Percentiles rank a stretch among this genome's conserved stretches.
Evolutionary conservation across 441 rosid genomes (phyloP).

Genomic region (Syzygium syzygioides): DNA sequence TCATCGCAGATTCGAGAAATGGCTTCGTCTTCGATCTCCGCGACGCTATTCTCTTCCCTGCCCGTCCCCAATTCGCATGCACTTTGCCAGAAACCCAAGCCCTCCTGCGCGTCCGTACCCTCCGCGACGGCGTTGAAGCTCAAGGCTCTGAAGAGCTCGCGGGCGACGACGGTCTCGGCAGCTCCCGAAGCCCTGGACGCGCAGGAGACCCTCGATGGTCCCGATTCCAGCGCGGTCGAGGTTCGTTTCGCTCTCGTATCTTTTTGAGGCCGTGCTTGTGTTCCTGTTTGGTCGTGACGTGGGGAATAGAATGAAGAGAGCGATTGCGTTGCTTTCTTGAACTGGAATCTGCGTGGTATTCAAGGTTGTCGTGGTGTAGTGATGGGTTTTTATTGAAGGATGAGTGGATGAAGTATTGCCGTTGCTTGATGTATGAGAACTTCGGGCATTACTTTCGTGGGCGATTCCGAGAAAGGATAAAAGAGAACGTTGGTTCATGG

Average conservation of each 20-base stretch:
- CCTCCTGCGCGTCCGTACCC: slow-evolving; percentile 12
- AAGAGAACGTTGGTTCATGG: background rate
- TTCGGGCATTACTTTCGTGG: background rate
- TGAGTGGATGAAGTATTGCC: background rate
- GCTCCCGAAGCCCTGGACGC: slow-evolving; percentile 52
- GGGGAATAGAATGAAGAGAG: background rate
- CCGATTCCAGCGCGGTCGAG: slow-evolving; percentile 21
- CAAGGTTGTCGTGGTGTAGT: background rate
- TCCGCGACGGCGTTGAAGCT: slow-evolving; percentile 24
- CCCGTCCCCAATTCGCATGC: background rate
- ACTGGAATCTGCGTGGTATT: background rate
- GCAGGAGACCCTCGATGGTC: slow-evolving; percentile 24
- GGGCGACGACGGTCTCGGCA: slow-evolving; percentile 36
- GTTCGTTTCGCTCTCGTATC: slow-evolving; percentile 1
- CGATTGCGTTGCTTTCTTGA: background rate
- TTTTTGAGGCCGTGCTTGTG: background rate
- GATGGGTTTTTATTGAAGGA: background rate
- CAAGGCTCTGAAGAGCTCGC: slow-evolving; percentile 23
- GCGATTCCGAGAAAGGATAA: background rate
- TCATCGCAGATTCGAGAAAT: background rate
- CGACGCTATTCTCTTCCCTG: background rate
- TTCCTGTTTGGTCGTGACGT: background rate
- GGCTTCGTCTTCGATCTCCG: background rate
- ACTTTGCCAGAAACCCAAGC: background rate
- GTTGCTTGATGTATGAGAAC: background rate